phyloP scores from a whole-genome alignment of 306 rosid genomes.

The Castanea sativa region DNA sequence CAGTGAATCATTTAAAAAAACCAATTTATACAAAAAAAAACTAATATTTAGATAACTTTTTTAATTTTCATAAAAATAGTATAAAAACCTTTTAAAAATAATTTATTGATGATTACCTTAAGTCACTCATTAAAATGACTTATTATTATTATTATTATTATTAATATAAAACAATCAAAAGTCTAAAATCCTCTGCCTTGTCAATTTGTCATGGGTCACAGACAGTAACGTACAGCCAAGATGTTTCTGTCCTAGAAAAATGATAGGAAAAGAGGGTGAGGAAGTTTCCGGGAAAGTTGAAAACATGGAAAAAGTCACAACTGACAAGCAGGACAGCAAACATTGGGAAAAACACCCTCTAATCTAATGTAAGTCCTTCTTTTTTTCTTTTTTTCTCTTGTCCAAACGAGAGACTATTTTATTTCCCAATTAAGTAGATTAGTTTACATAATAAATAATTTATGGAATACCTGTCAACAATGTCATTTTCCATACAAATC shows the following conservation, averaged over 20 bases:
- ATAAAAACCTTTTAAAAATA: accelerated
- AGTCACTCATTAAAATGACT: accelerated
- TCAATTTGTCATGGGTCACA: background rate
- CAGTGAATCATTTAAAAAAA: too few relatives aligned
- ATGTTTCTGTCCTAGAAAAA: background rate
- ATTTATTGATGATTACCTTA: accelerated
- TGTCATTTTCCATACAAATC: background rate
- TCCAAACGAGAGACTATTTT: background rate
- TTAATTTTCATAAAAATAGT: accelerated
- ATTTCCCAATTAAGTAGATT: background rate
- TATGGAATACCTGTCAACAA: background rate
- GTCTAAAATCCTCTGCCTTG: background rate
- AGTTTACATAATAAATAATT: too few relatives aligned
- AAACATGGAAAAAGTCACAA: background rate
- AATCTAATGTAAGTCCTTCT: background rate
- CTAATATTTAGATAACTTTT: accelerated
- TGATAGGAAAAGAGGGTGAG: background rate
- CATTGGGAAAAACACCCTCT: background rate
- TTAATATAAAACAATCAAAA: background rate
- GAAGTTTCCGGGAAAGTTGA: conserved; percentile 4
- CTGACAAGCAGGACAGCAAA: background rate
- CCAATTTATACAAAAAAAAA: too few relatives aligned
- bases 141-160: too few relatives aligned
- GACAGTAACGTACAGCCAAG: background rate
- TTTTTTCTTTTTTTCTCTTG: background rate